Evolutionary conservation across 768 basidiomycete species (phyloP).

Genomic region (Lactarius sp.): DNA sequence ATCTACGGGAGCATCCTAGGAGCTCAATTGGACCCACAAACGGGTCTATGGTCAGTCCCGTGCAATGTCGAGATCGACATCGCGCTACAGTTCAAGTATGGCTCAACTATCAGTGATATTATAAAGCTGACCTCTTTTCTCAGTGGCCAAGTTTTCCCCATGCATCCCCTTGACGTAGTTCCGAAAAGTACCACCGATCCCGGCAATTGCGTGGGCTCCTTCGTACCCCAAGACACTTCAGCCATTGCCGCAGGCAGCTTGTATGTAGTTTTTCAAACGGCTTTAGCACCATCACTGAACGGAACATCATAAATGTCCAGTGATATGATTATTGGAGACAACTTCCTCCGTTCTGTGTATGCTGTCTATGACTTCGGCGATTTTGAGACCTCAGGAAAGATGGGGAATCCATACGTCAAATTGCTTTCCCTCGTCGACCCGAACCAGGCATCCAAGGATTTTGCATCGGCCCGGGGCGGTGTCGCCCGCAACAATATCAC

Average conservation of each 20-base stretch:
- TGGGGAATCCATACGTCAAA: constrained; percentile 77
- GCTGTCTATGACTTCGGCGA: constrained; percentile 84
- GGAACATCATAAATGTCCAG: constrained; percentile 34
- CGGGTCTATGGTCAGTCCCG: constrained; percentile 68
- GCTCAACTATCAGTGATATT: constrained; percentile 5
- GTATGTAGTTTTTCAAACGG: constrained; percentile 28
- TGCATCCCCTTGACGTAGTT: constrained; percentile 76
- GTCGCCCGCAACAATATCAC: constrained; percentile 61
- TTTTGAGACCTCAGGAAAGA: constrained; percentile 54
- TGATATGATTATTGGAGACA: constrained; percentile 82
- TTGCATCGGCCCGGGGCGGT: constrained; percentile 64
- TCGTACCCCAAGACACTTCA: constrained; percentile 58
- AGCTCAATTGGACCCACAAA: constrained; percentile 47
- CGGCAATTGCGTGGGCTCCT: constrained; percentile 63
- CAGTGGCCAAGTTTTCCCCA: constrained; percentile 68
- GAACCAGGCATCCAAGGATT: constrained; percentile 63
- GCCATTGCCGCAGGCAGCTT: constrained; percentile 57
- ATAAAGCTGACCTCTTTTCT: background rate
- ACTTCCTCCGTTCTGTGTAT: constrained; percentile 77
- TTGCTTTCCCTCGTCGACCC: constrained; percentile 67
- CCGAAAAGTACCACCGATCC: constrained; percentile 43
- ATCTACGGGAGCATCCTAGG: constrained; percentile 67
- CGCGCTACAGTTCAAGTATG: constrained; percentile 73
- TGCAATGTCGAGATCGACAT: constrained; percentile 72
- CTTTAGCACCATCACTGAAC: background rate